A percentile compares a stretch with the other conserved stretches of the same genome.
Conservation (phyloP, 495 filamentous ascomycete genomes). For the Hamigera avellanea region DNA sequence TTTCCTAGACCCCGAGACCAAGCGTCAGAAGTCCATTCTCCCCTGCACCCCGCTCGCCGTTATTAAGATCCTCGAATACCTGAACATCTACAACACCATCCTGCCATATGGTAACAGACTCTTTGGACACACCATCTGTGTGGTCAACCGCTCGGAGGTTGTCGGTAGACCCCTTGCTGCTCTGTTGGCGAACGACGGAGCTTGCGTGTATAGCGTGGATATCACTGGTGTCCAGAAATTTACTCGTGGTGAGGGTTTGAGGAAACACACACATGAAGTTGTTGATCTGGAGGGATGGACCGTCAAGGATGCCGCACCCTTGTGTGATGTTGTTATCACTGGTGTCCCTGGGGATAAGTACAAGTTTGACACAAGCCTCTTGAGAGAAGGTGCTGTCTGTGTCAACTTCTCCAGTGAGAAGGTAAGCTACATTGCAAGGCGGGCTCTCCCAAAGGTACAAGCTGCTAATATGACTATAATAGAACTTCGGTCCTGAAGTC, state of each 20-base stretch:
- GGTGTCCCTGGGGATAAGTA: slow-evolving; percentile 80
- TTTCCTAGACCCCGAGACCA: slow-evolving; percentile 67
- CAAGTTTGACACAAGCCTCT: slow-evolving; percentile 73
- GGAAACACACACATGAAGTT: slow-evolving; percentile 72
- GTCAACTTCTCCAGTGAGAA: slow-evolving; percentile 96
- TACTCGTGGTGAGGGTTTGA: slow-evolving; percentile 73
- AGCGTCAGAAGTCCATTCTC: slow-evolving; percentile 77
- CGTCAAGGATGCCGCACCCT: slow-evolving; percentile 66
- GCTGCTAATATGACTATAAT: neutral
- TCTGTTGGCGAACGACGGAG: slow-evolving; percentile 89
- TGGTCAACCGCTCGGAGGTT: slow-evolving; percentile 92
- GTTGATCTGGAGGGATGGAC: slow-evolving; percentile 62
- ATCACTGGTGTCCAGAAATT: slow-evolving; percentile 87
- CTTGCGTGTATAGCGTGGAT: slow-evolving; percentile 90
- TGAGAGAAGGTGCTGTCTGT: slow-evolving; percentile 85
- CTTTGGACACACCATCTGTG: slow-evolving; percentile 81
- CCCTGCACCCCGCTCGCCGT: slow-evolving; percentile 93
- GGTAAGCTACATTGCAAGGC: slow-evolving; percentile 27
- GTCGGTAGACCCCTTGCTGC: slow-evolving; percentile 92
- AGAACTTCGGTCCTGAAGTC: slow-evolving; percentile 80
- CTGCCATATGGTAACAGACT: slow-evolving; percentile 87
- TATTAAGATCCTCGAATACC: slow-evolving; percentile 91
- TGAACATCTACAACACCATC: slow-evolving; percentile 94
- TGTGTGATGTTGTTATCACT: slow-evolving; percentile 87
- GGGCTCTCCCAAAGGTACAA: too few species aligned